These are phyloP conservation scores for Danielia oregonensis DNA, from an alignment of 805 yeast genomes.

Conservation along the genomic window DNA sequence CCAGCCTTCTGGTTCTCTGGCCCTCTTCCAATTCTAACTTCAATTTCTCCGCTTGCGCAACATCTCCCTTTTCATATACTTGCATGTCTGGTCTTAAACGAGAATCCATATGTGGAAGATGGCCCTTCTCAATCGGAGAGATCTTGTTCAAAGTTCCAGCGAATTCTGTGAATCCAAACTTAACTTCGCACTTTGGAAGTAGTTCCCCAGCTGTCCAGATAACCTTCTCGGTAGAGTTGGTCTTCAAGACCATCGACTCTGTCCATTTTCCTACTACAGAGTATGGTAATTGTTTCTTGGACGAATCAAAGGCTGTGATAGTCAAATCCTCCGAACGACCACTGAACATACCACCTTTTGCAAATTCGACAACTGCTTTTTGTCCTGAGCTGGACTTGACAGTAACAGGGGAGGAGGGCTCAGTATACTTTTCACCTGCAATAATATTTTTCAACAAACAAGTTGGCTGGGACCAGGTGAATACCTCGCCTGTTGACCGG, in stretches of 20 bases:
- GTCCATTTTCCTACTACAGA: slow-evolving; percentile 84
- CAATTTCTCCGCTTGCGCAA: slow-evolving; percentile 66
- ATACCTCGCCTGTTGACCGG: slow-evolving; percentile 62
- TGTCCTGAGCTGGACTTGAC: slow-evolving; percentile 67
- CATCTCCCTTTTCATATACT: slow-evolving; percentile 63
- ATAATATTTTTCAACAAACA: slow-evolving; percentile 79
- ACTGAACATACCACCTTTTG: slow-evolving; percentile 80
- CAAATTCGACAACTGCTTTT: slow-evolving; percentile 69
- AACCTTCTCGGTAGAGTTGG: slow-evolving; percentile 36
- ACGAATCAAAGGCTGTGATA: slow-evolving; percentile 40
- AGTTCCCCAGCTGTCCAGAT: slow-evolving; percentile 75
- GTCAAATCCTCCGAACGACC: slow-evolving; percentile 68
- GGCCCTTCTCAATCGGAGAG: slow-evolving; percentile 61
- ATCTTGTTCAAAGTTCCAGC: slow-evolving; percentile 80
- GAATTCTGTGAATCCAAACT: slow-evolving; percentile 84
- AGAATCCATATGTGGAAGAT: slow-evolving; percentile 82
- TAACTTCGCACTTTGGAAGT: slow-evolving; percentile 52
- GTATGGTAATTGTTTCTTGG: slow-evolving; percentile 36
- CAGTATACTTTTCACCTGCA: slow-evolving; percentile 93
- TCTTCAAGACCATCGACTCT: slow-evolving; percentile 47
- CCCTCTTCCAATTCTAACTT: slow-evolving; percentile 71
- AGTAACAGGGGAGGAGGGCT: slow-evolving; percentile 70
- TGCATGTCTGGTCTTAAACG: slow-evolving; percentile 84
- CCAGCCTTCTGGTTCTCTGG: slow-evolving; percentile 75
- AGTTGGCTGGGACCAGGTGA: slow-evolving; percentile 79